phyloP scores from a whole-genome alignment of 352 stramenopile genomes.

The Phytophthora quininea region DNA sequence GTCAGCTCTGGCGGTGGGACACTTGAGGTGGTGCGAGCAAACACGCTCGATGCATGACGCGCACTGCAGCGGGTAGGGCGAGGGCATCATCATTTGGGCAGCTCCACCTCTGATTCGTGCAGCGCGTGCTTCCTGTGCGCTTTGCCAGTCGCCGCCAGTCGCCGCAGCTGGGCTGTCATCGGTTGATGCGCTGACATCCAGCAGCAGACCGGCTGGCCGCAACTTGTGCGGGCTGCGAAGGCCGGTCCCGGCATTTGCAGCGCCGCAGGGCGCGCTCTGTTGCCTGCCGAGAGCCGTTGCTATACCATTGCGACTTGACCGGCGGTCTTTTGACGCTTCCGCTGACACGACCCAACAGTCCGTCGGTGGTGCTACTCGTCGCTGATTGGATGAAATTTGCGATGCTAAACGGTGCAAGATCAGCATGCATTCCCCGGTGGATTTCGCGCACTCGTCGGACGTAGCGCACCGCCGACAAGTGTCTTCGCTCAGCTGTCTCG shows the following conservation, averaged over 20 bases:
- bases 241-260: too few relatives aligned
- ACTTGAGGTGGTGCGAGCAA: conserved; percentile 22
- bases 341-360: neutral
- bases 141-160: conserved; percentile 6
- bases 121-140: conserved; percentile 1
- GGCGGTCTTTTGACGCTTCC: neutral
- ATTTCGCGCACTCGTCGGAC: conserved; percentile 1
- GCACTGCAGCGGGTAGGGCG: conserved; percentile 2
- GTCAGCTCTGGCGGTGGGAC: conserved; percentile 3
- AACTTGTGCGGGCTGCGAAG: neutral
- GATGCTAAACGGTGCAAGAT: neutral
- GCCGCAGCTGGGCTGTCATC: neutral
- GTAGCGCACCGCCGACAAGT: too few relatives aligned
- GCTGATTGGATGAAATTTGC: neutral
- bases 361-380: neutral
- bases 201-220: neutral
- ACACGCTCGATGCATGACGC: conserved; percentile 12
- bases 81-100: conserved; percentile 8
- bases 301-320: neutral
- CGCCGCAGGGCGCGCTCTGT: neutral
- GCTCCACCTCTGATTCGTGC: conserved; percentile 6
- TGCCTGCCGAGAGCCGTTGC: neutral
- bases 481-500: too few relatives aligned
- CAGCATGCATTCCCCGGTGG: neutral
- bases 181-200: neutral